A percentile compares a stretch with the other conserved stretches of the same genome.
phyloP scores from a whole-genome alignment of 345 rosid species.

The Nephelium lappaceum region DNA sequence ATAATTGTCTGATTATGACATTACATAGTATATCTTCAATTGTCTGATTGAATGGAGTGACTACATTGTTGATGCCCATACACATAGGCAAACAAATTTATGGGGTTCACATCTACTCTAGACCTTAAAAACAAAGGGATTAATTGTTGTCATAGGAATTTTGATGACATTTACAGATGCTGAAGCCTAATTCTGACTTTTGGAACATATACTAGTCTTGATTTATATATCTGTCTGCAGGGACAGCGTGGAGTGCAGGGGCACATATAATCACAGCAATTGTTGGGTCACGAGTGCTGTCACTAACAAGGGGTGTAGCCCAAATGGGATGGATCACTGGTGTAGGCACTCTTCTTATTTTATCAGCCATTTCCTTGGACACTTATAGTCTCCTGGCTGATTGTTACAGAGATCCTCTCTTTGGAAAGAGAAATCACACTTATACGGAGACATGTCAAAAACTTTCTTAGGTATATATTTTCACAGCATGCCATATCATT shows the following conservation, averaged over 20 bases:
- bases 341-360: conserved; percentile 9
- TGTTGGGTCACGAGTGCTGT: conserved; percentile 26
- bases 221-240: neutral
- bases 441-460: conserved; percentile 15
- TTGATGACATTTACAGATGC: no score
- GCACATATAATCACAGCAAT: conserved; percentile 31
- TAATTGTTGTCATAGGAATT: no score
- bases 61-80: no score
- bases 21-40: no score
- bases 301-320: conserved; percentile 24
- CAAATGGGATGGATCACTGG: conserved; percentile 30
- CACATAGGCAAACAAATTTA: no score
- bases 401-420: conserved; percentile 20
- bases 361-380: conserved; percentile 10
- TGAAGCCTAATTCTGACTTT: no score
- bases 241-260: conserved; percentile 19
- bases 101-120: no score
- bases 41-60: no score
- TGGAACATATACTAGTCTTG: no score
- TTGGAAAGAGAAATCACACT: conserved; percentile 23
- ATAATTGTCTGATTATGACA: no score
- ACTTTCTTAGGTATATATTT: conserved; percentile 14
- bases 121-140: no score
- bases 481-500: neutral
- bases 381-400: conserved; percentile 20